Evolutionary conservation across 2,329 filamentous ascomycete species (phyloP).

Genomic region (Pseudogymnoascus sp.): DNA sequence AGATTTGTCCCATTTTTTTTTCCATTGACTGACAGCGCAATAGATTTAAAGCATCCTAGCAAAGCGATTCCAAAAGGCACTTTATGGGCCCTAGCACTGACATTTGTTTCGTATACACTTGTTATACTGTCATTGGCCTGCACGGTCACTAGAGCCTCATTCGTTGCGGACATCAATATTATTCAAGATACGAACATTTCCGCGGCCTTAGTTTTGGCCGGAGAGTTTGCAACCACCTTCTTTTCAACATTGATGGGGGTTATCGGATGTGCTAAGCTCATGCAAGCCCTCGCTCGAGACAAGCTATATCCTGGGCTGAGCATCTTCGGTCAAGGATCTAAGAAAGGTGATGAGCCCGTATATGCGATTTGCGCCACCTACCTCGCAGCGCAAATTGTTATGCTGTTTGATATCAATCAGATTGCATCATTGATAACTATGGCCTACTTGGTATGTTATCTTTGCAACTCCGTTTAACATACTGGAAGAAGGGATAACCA

Average conservation of each 20-base stretch:
- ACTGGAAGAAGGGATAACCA: background rate
- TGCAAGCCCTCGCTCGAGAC: conserved; percentile 76
- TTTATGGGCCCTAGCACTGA: conserved; percentile 66
- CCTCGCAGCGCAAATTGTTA: conserved; percentile 65
- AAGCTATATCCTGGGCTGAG: conserved; percentile 68
- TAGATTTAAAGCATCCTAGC: conserved; percentile 70
- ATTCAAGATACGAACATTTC: conserved; percentile 78
- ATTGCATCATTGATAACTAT: conserved; percentile 87
- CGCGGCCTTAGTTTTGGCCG: conserved; percentile 63
- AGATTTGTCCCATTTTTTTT: background rate
- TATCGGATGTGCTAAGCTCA: conserved; percentile 74
- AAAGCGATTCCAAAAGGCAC: conserved; percentile 81
- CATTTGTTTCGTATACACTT: conserved; percentile 66
- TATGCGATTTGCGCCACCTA: conserved; percentile 72
- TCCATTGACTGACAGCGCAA: background rate
- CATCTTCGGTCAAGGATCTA: conserved; percentile 66
- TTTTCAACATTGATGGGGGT: conserved; percentile 86
- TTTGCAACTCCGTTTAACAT: background rate
- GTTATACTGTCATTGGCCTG: conserved; percentile 74
- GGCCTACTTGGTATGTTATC: conserved; percentile 61
- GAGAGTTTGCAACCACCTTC: conserved; percentile 73
- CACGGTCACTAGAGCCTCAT: conserved; percentile 64
- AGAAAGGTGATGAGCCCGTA: conserved; percentile 64
- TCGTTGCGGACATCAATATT: conserved; percentile 67
- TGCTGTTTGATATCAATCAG: conserved; percentile 77